These are phyloP conservation scores for Chamaenerion angustifolium DNA, from an alignment of 345 rosid genomes.

Conservation along the genomic window DNA sequence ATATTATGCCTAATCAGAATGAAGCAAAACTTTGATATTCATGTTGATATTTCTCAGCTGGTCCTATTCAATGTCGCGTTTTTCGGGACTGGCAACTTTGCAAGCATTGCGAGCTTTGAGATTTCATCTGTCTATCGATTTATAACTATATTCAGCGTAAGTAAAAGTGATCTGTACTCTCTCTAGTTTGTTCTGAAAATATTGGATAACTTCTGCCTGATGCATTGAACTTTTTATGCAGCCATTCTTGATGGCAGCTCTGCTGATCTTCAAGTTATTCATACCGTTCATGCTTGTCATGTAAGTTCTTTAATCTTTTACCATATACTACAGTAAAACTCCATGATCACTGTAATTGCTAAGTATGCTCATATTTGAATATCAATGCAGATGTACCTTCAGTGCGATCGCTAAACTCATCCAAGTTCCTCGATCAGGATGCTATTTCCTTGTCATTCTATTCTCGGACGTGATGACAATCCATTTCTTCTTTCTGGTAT, in stretches of 20 bases:
- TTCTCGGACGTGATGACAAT: constrained; percentile 91
- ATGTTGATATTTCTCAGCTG: constrained; percentile 37
- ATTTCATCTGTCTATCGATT: constrained; percentile 91
- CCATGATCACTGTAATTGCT: background rate
- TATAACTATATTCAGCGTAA: constrained; percentile 90
- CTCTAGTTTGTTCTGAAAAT: background rate
- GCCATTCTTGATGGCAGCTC: constrained; percentile 96
- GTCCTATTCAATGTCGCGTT: constrained; percentile 86
- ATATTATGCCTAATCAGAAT: background rate
- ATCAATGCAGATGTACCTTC: constrained; percentile 63
- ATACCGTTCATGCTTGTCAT: constrained; percentile 93
- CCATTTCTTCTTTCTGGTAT: constrained; percentile 98
- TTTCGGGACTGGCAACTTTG: constrained; percentile 96
- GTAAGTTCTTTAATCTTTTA: constrained; percentile 30
- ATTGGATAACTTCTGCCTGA: background rate
- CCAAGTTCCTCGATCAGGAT: constrained; percentile 67
- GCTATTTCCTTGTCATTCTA: constrained; percentile 85
- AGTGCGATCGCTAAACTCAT: constrained; percentile 80
- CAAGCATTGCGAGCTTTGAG: constrained; percentile 98
- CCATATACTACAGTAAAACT: background rate
- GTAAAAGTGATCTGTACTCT: constrained; percentile 14
- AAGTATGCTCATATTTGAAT: background rate
- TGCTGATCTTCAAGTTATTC: constrained; percentile 87
- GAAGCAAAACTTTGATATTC: background rate
- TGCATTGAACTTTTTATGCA: constrained; percentile 11